These are phyloP conservation scores for Theobroma cacao DNA, from an alignment of 345 rosid species.

Conservation along the genomic window DNA sequence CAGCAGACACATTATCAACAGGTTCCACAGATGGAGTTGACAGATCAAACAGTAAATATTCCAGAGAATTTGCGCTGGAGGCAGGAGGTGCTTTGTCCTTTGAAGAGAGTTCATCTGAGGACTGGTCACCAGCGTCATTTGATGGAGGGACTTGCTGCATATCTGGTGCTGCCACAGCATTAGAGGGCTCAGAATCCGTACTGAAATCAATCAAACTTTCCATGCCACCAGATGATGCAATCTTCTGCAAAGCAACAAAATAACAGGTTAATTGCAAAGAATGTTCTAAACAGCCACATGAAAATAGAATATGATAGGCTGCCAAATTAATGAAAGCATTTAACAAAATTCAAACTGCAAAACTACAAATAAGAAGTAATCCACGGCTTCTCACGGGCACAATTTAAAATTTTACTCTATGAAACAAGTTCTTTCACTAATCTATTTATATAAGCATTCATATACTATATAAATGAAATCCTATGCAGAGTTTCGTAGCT, in stretches of 20 bases:
- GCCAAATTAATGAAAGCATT: background rate
- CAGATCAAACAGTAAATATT: slow-evolving; percentile 8
- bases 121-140: background rate
- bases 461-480: background rate
- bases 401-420: background rate
- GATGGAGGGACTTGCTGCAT: slow-evolving; percentile 2
- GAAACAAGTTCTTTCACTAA: slow-evolving; percentile 5
- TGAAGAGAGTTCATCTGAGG: slow-evolving; percentile 7
- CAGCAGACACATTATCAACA: background rate
- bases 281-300: background rate
- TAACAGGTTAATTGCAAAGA: background rate
- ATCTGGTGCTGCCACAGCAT: background rate
- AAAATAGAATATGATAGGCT: background rate
- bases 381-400: background rate
- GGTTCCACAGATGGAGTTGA: background rate
- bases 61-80: background rate
- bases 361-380: background rate
- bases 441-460: background rate
- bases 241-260: slow-evolving; percentile 5
- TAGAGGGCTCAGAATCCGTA: background rate
- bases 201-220: slow-evolving; percentile 16
- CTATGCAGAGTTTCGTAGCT: background rate
- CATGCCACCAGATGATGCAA: background rate
- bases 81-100: background rate
- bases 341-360: background rate